phyloP scores from a whole-genome alignment of 2,329 filamentous ascomycete genomes.

The Ophiostoma piceae region DNA sequence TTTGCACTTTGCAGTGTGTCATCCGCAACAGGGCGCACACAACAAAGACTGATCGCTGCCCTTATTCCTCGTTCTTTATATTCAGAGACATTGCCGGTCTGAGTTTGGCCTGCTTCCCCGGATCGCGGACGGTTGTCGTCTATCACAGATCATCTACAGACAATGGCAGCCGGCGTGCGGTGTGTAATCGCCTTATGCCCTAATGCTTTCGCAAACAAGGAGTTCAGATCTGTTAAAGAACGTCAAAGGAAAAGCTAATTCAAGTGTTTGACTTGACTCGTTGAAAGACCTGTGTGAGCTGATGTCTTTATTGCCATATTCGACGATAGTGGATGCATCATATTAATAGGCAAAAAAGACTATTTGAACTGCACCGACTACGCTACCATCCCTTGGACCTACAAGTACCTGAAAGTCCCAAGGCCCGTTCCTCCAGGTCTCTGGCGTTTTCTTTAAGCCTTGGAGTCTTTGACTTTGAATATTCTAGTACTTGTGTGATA shows the following conservation, averaged over 20 bases:
- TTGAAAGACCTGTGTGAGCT: neutral
- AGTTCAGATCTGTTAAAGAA: neutral
- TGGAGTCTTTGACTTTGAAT: neutral
- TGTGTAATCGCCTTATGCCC: neutral
- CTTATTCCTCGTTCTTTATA: neutral
- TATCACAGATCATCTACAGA: neutral
- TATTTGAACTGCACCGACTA: neutral
- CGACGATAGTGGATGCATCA: neutral
- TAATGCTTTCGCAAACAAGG: neutral
- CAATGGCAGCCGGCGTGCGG: no score
- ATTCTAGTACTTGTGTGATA: neutral
- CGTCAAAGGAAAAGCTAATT: neutral
- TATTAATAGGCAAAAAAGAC: neutral
- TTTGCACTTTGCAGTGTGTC: neutral
- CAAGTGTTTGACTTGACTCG: neutral
- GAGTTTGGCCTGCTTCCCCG: neutral
- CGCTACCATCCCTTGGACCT: slow-evolving; percentile 8
- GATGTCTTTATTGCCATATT: neutral
- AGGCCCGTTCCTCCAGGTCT: slow-evolving; percentile 13
- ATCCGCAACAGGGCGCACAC: neutral
- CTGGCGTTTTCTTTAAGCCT: neutral
- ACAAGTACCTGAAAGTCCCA: slow-evolving; percentile 14
- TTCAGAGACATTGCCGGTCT: neutral
- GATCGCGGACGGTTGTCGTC: neutral
- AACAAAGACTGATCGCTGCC: neutral